A percentile compares a stretch with the other conserved stretches of the same genome.
Conservation (phyloP, 371 early-diverging fungal genomes). For the Gilbertella persicaria region DNA sequence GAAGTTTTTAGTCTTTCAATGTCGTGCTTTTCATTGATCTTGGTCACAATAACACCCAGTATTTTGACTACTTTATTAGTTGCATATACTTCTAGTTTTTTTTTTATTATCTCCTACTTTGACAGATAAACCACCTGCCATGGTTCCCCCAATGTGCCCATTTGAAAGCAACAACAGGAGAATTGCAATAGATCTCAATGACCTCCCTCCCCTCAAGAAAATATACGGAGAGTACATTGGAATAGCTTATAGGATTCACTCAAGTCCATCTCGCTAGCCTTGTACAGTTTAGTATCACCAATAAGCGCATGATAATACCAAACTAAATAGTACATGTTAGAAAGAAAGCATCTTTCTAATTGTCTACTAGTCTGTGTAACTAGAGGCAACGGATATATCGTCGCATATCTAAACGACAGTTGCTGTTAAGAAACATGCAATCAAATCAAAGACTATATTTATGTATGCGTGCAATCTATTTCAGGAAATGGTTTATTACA, state of each 20-base stretch:
- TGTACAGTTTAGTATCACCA: conserved; percentile 55
- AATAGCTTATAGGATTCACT: conserved; percentile 54
- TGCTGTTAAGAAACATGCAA: too few relatives aligned
- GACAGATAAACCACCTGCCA: conserved; percentile 45
- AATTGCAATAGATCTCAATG: conserved; percentile 50
- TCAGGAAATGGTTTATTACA: background rate
- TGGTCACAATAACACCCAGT: conserved; percentile 49
- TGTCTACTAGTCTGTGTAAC: too few relatives aligned
- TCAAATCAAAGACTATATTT: too few relatives aligned
- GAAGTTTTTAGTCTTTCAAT: conserved; percentile 52
- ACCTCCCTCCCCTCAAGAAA: conserved; percentile 60
- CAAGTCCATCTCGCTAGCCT: conserved; percentile 53
- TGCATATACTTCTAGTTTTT: conserved; percentile 45
- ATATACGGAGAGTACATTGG: conserved; percentile 50
- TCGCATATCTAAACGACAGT: too few relatives aligned
- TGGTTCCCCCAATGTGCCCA: conserved; percentile 58
- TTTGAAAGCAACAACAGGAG: conserved; percentile 55
- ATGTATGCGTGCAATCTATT: too few relatives aligned
- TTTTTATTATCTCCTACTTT: conserved; percentile 39
- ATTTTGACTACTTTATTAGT: conserved; percentile 45
- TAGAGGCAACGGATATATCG: too few relatives aligned
- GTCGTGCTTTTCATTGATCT: conserved; percentile 47
- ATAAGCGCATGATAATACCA: conserved; percentile 58
- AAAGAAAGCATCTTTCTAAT: too few relatives aligned
- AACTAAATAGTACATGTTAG: conserved; percentile 22